phyloP scores from a whole-genome alignment of 2,329 filamentous ascomycete species.

The Ciborinia camelliae region DNA sequence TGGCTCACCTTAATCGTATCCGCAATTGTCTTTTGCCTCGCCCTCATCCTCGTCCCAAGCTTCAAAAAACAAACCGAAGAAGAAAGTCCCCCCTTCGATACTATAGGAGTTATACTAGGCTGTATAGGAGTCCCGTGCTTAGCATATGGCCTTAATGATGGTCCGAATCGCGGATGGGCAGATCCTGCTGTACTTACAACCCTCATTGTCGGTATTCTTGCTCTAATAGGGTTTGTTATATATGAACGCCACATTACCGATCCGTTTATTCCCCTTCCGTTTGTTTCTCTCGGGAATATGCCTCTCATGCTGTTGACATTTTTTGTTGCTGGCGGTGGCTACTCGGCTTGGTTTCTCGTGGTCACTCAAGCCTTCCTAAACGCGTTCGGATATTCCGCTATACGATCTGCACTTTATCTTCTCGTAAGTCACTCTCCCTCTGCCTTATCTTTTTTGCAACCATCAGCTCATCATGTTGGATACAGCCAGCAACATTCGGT shows the following conservation, averaged over 20 bases:
- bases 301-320: neutral
- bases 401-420: neutral
- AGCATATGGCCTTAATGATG: neutral
- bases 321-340: neutral
- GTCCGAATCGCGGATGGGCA: neutral
- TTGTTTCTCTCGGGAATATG: neutral
- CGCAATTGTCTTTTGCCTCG: neutral
- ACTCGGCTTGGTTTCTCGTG: neutral
- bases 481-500: neutral
- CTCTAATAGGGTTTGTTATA: neutral
- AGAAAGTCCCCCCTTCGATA: neutral
- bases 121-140: neutral
- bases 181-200: neutral
- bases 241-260: neutral
- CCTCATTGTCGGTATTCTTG: neutral
- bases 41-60: neutral
- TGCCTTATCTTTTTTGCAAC: too few relatives aligned
- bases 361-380: neutral
- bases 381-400: neutral
- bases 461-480: neutral
- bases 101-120: neutral
- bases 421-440: neutral
- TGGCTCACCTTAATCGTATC: neutral
- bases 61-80: neutral
- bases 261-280: neutral